Evolutionary conservation across 2,329 filamentous ascomycete genomes (phyloP).

Genomic region (Ascochyta viciae-villosae): DNA sequence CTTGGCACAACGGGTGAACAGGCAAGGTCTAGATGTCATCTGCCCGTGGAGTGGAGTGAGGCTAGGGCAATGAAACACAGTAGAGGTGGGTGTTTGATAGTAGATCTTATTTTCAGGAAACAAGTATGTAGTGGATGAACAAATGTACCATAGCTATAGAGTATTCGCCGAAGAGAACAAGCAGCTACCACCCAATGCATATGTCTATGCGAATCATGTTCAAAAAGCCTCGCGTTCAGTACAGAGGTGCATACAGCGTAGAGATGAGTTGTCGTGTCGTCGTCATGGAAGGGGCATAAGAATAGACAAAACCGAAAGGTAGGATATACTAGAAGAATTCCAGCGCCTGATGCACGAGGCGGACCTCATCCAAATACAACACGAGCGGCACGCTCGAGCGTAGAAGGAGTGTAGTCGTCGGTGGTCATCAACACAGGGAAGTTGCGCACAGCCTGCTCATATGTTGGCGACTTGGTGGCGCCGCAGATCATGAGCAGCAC

Average conservation of each 20-base stretch:
- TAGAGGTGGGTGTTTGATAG: too few relatives aligned
- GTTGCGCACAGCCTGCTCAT: constrained; percentile 32
- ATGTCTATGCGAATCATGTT: constrained; percentile 1
- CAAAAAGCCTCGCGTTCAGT: background rate
- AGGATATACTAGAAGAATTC: background rate
- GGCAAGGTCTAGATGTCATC: background rate
- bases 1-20: background rate
- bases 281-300: background rate
- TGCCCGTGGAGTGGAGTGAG: too few relatives aligned
- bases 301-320: constrained; percentile 8
- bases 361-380: constrained; percentile 33
- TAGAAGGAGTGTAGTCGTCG: constrained; percentile 38
- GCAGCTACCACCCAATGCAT: constrained; percentile 14
- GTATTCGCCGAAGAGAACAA: constrained; percentile 11
- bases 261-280: constrained; percentile 3
- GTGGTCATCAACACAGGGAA: constrained; percentile 39
- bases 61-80: too few relatives aligned
- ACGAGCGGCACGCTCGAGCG: constrained; percentile 33
- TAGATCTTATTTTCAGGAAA: too few relatives aligned
- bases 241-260: background rate
- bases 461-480: constrained; percentile 17
- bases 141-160: constrained; percentile 7
- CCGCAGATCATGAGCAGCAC: constrained; percentile 39
- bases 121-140: background rate
- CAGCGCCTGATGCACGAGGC: background rate